Evolutionary conservation across 2,329 filamentous ascomycete species (phyloP), one percentile per base, ranked within the genome.

Genomic region (Dothistroma pini): DNA sequence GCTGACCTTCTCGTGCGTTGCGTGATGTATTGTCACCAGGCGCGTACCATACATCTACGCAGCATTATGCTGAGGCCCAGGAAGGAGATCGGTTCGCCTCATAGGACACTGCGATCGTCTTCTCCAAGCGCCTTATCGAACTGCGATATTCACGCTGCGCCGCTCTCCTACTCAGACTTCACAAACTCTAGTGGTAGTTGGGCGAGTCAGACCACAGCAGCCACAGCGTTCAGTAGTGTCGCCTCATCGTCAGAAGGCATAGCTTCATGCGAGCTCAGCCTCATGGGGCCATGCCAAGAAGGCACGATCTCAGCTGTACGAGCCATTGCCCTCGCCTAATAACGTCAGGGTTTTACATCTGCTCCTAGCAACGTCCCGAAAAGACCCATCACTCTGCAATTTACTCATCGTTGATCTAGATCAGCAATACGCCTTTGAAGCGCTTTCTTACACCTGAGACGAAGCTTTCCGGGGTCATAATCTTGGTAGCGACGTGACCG

Each of bases 361-460:
- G 35, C 16, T 41, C 9, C 35, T 14, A 41, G 35, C 35, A 14
- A 41, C 35, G 35, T 41, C 35, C 16, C 7, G 7, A 16, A 41
- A 41, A 14, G 35, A 41, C 4, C 8, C 35, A 14, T 14, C 14
- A 8, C 4, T 8, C 16, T 8, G 9, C 7, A 16, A 41, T 14
- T 16, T 41, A 41, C 35, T 10, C 14, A 41, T 41, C 35, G 35
- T 41, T 41, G 35, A 41, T 41, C 35, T 41, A 10, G 35, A 41
- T 14, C 35, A 41, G 7, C 9, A 14, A 41, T 16, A 34, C 16
- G 34, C 53, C 32, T 44, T 41, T 21, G 34, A 55, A 35, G 19
- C 53, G 12, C 53, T 55, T 35, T 55, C 53, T 25, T 55, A 22
- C 14, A 55, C 31, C 6, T 55, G 53, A 32, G 53, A 19, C 29